Base-by-base conservation (phyloP, 495 filamentous ascomycete genomes). In the Penicillium longicatenatum region DNA sequence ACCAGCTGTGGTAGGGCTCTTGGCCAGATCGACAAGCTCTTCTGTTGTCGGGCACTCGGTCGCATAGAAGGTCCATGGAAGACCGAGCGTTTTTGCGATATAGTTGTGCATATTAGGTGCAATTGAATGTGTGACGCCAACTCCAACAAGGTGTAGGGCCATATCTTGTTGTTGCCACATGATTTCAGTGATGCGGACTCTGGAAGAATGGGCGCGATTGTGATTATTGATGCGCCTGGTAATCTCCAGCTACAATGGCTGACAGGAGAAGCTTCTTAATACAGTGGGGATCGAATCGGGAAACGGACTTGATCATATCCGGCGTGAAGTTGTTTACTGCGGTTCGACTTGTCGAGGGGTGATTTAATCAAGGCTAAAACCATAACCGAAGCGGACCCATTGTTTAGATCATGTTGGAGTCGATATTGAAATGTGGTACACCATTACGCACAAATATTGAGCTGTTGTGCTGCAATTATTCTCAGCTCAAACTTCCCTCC, bases 1-100 rank as follows among this genome's bases (percentile, higher is more conserved):
- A 35, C 86, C 85, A 68, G 75, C 71, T 55, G 78, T 79, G 48
- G 75, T 76, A 9, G 69, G 63, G 41, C 70, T 53, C 12, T 67
- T 70, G 57, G 72, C 72, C 8, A 75, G 48, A 4, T 57, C 9
- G 16, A 78, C 33, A 2, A 72, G 43, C 11, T 71, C 65, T 26
- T 71, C 59, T 17, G 75, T 47, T 1, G 70, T 71, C 9, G 70
- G 57, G 51, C 69, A 75, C 58, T 81, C 77, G 1, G 66, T 62
- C 20, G 68, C 62, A 20, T 60, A 60, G 62, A 78, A 81, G 14
- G 35, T 63, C 72, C 73, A 79, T 5, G 71, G 62, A 4, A 75
- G 59, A 7, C 62, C 63, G 11, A 79, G 70, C 10, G 71, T 64
- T 31, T 72, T 52, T 1, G 71, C 70, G 54, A 78, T 71, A 52